Evolutionary conservation across 2,329 filamentous ascomycete species (phyloP), one percentile per base, ranked within the genome.

Genomic region (Sclerotinia glacialis): DNA sequence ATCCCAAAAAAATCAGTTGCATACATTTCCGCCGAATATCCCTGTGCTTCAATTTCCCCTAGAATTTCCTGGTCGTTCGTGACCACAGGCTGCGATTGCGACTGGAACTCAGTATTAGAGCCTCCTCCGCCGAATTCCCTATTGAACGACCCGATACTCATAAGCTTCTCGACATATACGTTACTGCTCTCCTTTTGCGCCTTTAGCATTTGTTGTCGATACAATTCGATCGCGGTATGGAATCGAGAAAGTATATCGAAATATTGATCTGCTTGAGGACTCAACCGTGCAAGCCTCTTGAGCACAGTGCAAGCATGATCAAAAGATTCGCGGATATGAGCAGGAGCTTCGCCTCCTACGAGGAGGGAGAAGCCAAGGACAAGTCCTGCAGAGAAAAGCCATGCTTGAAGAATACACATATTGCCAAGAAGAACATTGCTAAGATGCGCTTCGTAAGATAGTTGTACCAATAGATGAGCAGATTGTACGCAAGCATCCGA

Each of bases 341-440:
- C 37, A n/a, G 44, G 58, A 8, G 12, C n/a, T 26, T 60, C 28
- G 44, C 44, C 18, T 60, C 47, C 58, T 26, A 60, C 53, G 31
- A 56, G 44, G 58, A 60, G 58, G 44, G 58, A 60, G 11, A 60
- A 60, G 1, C 58, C 58, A n/a, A 60, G 58, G 9, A 60, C 58
- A 7, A 60, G 58, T 23, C 58, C 58, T 18, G 58, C 44, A 6
- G 58, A 49, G 31, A 60, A 60, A 18, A 60, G 28, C 58, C 42
- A 60, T 23, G 58, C 58, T 49, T 47, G 49, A 23, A 60, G 58
- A 2, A 60, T 60, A 37, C 44, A 60, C 58, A 60, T 60, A 12
- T 60, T 60, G 14, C 26, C 58, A 37, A 60, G 21, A 8, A 60
- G 58, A 18, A 60, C 31, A 18, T 49, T 37, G 14, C n/a, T n/a